These are phyloP conservation scores for Cordyceps cicadae DNA, from an alignment of 2,329 filamentous ascomycete species.

Conservation along the genomic window DNA sequence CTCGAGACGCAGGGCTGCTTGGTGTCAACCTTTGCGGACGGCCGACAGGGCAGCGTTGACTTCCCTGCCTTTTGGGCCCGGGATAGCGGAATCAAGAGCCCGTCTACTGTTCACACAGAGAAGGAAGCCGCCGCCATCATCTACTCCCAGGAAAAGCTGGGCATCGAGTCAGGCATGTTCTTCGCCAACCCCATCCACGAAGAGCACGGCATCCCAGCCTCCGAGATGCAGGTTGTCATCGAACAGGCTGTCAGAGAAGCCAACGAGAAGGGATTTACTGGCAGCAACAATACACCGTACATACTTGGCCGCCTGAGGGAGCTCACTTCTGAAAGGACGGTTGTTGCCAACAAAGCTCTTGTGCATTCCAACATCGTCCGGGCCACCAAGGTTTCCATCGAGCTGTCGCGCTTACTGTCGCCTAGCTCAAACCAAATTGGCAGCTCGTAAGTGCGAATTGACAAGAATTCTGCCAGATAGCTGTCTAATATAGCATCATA, in stretches of 20 bases:
- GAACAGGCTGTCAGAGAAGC: conserved; percentile 59
- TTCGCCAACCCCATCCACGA: conserved; percentile 85
- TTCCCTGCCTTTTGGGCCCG: conserved; percentile 91
- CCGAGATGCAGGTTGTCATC: conserved; percentile 63
- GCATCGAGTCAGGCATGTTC: conserved; percentile 68
- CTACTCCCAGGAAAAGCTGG: conserved; percentile 63
- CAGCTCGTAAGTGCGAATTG: conserved; percentile 30
- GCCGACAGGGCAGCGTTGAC: conserved; percentile 61
- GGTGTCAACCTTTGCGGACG: conserved; percentile 85
- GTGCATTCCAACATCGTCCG: conserved; percentile 46
- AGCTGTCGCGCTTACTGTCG: conserved; percentile 39
- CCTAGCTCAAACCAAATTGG: conserved; percentile 20
- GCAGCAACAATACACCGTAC: conserved; percentile 76
- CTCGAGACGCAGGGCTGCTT: conserved; percentile 66
- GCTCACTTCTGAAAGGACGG: conserved; percentile 62
- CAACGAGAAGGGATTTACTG: conserved; percentile 55
- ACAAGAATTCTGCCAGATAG: conserved; percentile 16
- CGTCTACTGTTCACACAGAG: conserved; percentile 64
- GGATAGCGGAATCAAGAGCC: conserved; percentile 76
- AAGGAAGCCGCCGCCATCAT: conserved; percentile 84
- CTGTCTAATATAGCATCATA: conserved; percentile 30
- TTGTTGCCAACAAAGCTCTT: conserved; percentile 63
- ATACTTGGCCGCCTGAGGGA: conserved; percentile 72
- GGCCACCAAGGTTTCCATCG: conserved; percentile 46
- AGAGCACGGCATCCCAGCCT: conserved; percentile 59